Evolutionary conservation across 1,284 basidiomycete genomes (phyloP), one percentile per base, ranked within the genome.

Genomic region (Cryptococcus maquisensis): DNA sequence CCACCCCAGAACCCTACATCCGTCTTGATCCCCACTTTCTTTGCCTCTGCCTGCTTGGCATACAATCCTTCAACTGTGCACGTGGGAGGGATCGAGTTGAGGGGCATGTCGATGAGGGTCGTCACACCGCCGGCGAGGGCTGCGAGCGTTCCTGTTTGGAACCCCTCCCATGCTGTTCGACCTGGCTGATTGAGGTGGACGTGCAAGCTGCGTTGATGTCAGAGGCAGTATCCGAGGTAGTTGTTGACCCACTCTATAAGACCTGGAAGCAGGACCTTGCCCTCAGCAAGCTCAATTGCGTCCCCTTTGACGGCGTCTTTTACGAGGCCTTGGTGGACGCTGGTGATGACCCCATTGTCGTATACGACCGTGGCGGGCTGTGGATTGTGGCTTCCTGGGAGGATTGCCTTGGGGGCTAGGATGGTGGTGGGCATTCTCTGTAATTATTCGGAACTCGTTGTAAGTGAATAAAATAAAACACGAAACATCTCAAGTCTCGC

Each of bases 1-100:
- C 93, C 93, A 40, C 92, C 93, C 92, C 93, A 97, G 74, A 96
- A 96, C 0, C 86, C 92, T 21, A 95, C 83, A 71, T 97, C 93
- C 20, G 84, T 82, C 78, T 84, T 84, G 16, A 74, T 52, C 7
- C 73, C 73, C 1, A 66, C 54, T 10, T 50, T 42, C 26, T 23
- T 66, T 1, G 93, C 90, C 2, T 86, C 86, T 12, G 73, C 67
- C 8, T 83, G 81, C 76, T 96, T 96, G 28, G 78, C 69, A 45
- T 83, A 75, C 16, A 96, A 79, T 66, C 91, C 84, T 9, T 78
- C 78, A 5, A 90, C 81, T 0, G 89, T 92, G 1, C 90, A 94
- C 0, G 93, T 96, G 0, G 93, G 91, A 0, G 93, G 93, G 54
- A 96, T 90, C 3, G 90, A 93, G 75, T 96, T 96, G 53, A 96